Conservation (phyloP, 495 filamentous ascomycete genomes). For the Daldinia grandis region DNA sequence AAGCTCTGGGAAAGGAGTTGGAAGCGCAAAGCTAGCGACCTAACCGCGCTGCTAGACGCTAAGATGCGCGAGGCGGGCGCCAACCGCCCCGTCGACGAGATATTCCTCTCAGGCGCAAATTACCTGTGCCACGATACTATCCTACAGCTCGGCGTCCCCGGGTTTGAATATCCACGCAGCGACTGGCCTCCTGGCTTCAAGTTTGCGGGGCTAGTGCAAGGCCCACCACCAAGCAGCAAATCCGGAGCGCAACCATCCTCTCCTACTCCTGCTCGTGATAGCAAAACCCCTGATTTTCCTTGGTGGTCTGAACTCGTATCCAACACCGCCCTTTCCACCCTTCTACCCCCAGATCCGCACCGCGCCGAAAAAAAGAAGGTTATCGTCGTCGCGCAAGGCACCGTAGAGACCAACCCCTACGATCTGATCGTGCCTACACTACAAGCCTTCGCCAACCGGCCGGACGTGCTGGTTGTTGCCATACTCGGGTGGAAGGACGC, state of each 20-base stretch:
- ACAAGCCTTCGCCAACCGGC: constrained; percentile 35
- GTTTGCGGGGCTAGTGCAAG: constrained; percentile 48
- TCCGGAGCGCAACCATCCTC: background rate
- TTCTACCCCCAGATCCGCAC: background rate
- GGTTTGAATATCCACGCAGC: constrained; percentile 47
- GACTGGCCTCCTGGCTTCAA: constrained; percentile 47
- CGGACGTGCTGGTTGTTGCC: constrained; percentile 45
- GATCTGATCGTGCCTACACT: constrained; percentile 51
- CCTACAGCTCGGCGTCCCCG: constrained; percentile 50
- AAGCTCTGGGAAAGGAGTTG: constrained; percentile 34
- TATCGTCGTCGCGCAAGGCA: constrained; percentile 53
- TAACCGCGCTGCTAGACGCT: constrained; percentile 24
- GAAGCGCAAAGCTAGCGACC: constrained; percentile 9
- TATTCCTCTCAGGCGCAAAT: constrained; percentile 39
- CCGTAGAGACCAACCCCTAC: constrained; percentile 41
- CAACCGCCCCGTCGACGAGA: background rate
- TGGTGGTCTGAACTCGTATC: constrained; percentile 41
- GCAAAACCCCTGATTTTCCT: constrained; percentile 17
- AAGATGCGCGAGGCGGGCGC: constrained; percentile 35
- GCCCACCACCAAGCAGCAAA: constrained; percentile 9
- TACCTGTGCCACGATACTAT: constrained; percentile 40
- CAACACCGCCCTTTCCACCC: constrained; percentile 1
- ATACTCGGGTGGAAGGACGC: constrained; percentile 46
- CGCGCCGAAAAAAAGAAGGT: constrained; percentile 39
- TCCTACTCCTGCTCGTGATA: background rate